Evolutionary conservation across 106 monocot genomes (phyloP).

Genomic region (Apostasia ramifera): DNA sequence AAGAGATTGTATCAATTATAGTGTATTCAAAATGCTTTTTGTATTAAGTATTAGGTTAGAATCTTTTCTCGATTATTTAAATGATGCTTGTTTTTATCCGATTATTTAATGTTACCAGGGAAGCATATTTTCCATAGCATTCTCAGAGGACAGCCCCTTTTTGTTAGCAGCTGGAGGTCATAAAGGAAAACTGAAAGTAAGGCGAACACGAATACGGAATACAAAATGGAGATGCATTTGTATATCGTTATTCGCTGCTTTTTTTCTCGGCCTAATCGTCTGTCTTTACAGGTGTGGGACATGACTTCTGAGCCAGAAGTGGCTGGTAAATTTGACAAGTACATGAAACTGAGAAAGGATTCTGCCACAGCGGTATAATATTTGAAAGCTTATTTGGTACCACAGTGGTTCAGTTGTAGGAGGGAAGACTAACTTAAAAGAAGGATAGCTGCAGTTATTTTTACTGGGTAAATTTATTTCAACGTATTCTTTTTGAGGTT

Average conservation of each 20-base stretch:
- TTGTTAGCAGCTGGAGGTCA: slow-evolving; percentile 57
- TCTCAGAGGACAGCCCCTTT: slow-evolving; percentile 60
- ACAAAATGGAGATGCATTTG: too few relatives aligned
- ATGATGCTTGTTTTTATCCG: too few relatives aligned
- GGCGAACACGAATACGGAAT: not conserved
- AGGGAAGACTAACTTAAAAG: too few relatives aligned
- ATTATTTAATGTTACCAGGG: slow-evolving; percentile 27
- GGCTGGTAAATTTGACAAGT: slow-evolving; percentile 9
- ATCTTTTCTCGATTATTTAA: too few relatives aligned
- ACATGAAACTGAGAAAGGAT: slow-evolving; percentile 4
- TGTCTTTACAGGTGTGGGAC: slow-evolving; percentile 19
- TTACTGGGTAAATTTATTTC: not conserved
- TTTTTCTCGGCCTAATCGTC: not conserved
- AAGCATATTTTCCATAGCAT: slow-evolving; percentile 50
- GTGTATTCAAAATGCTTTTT: too few relatives aligned
- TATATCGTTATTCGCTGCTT: not conserved
- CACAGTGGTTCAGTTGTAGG: not conserved
- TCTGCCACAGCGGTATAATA: not conserved
- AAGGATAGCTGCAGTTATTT: too few relatives aligned
- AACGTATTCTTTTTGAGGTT: too few relatives aligned
- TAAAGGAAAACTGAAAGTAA: slow-evolving; percentile 50
- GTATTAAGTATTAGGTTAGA: too few relatives aligned
- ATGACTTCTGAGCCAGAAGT: slow-evolving; percentile 13
- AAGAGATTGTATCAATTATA: too few relatives aligned
- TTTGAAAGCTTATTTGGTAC: not conserved